These are phyloP conservation scores for Colletotrichum orbiculare DNA, from an alignment of 2,329 filamentous ascomycete genomes.

Conservation along the genomic window DNA sequence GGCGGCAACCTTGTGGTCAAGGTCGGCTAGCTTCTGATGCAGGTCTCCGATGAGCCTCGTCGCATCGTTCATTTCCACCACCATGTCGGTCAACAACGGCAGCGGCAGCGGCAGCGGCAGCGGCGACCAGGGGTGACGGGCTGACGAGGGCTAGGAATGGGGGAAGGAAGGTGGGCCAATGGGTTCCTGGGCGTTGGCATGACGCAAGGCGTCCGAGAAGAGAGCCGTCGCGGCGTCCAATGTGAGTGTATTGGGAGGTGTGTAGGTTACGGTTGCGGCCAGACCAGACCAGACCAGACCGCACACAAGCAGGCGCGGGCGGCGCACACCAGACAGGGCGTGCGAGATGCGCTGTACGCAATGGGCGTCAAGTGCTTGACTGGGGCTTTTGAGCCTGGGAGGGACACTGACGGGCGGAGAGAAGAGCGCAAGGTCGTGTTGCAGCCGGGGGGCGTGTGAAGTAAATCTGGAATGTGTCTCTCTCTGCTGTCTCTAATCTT, in stretches of 20 bases:
- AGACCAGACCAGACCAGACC: conserved; percentile 11
- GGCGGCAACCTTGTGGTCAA: conserved; percentile 66
- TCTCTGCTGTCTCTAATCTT: not conserved
- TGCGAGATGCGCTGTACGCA: no score
- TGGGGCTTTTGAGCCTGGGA: no score
- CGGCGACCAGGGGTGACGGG: conserved; percentile 26
- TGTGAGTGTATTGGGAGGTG: conserved; percentile 28
- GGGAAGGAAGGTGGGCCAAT: conserved; percentile 34
- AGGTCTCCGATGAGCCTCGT: conserved; percentile 63
- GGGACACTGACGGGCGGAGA: not conserved
- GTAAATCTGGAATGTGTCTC: conserved; percentile 17
- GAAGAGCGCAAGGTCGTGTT: conserved; percentile 15
- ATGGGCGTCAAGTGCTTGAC: no score
- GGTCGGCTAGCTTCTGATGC: conserved; percentile 63
- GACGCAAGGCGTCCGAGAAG: conserved; percentile 34
- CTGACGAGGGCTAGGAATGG: conserved; percentile 26
- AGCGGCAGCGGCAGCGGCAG: conserved; percentile 22
- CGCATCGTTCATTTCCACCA: conserved; percentile 55
- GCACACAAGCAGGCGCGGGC: conserved; percentile 3
- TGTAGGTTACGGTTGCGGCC: conserved; percentile 33
- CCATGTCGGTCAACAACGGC: conserved; percentile 26
- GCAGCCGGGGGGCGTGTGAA: conserved; percentile 17
- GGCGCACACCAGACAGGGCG: not conserved
- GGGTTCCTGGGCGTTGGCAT: conserved; percentile 35
- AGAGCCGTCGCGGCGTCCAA: conserved; percentile 35